Percentiles rank a stretch among this genome's conserved stretches.
phyloP scores from a whole-genome alignment of 2,329 filamentous ascomycete species.

The Beauveria medogensis region DNA sequence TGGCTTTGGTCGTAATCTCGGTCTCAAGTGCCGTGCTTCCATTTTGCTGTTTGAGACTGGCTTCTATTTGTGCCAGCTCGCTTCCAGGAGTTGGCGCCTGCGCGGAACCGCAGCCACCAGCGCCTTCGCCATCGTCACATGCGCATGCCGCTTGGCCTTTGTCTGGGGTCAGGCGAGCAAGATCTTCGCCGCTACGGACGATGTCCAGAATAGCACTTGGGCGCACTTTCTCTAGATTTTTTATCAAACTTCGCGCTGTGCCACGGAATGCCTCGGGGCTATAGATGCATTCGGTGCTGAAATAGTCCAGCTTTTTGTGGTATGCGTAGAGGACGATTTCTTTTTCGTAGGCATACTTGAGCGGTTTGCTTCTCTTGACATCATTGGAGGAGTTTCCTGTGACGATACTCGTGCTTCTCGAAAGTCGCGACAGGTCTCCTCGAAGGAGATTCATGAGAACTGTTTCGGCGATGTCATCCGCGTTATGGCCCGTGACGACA shows the following conservation, averaged over 20 bases:
- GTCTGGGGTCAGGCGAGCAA: constrained; percentile 63
- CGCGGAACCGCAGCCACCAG: constrained; percentile 62
- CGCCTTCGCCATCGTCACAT: constrained; percentile 29
- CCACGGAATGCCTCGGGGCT: constrained; percentile 94
- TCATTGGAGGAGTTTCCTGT: constrained; percentile 71
- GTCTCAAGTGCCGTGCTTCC: constrained; percentile 21
- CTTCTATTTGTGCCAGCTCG: constrained; percentile 79
- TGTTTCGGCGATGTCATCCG: constrained; percentile 94
- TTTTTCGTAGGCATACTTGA: constrained; percentile 98
- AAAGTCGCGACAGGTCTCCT: constrained; percentile 79
- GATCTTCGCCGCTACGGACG: constrained; percentile 89
- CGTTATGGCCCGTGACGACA: constrained; percentile 95
- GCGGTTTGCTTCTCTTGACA: constrained; percentile 89
- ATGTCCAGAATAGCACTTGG: constrained; percentile 94
- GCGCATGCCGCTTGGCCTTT: constrained; percentile 28
- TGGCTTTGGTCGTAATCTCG: constrained; percentile 22
- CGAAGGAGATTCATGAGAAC: constrained; percentile 94
- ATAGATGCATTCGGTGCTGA: constrained; percentile 97
- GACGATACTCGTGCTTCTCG: constrained; percentile 83
- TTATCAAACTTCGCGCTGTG: constrained; percentile 84
- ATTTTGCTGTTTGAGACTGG: constrained; percentile 22
- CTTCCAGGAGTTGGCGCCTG: constrained; percentile 59
- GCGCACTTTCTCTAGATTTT: constrained; percentile 85
- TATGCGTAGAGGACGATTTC: constrained; percentile 97
- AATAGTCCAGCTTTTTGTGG: constrained; percentile 95